These are phyloP conservation scores for Tilletia indica DNA, from an alignment of 1,284 basidiomycete genomes.

Conservation along the genomic window DNA sequence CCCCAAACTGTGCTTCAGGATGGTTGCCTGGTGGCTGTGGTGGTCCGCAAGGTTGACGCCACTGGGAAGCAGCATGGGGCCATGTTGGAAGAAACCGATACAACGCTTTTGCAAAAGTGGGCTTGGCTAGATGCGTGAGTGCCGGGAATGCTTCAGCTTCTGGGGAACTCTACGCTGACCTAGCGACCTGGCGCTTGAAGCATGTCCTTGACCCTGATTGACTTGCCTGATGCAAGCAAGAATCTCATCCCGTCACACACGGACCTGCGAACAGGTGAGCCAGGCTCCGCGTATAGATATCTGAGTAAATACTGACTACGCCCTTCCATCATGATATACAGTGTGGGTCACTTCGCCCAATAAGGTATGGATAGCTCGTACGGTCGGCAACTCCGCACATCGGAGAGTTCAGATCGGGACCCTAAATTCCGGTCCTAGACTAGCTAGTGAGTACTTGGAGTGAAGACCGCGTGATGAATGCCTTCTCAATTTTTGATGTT, in stretches of 20 bases:
- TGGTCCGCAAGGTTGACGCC: too few species aligned
- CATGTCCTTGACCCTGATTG: too few species aligned
- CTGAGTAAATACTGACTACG: too few species aligned
- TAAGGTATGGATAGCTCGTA: conserved; percentile 7
- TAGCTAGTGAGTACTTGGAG: background rate
- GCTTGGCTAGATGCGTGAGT: conserved; percentile 5
- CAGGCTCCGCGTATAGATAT: too few species aligned
- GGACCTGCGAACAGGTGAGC: background rate
- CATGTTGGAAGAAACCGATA: background rate
- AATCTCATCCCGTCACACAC: too few species aligned
- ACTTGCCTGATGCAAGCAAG: too few species aligned
- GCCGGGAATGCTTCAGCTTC: too few species aligned
- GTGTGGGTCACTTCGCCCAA: background rate
- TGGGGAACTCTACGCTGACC: too few species aligned
- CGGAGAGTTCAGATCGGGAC: background rate
- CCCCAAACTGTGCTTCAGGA: conserved; percentile 1
- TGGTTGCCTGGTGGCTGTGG: background rate
- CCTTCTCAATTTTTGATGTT: background rate
- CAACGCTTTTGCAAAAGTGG: background rate
- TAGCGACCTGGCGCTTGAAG: too few species aligned
- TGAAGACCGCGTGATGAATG: background rate
- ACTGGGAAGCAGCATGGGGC: background rate
- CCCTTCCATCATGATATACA: background rate
- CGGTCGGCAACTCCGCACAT: background rate
- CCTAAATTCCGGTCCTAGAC: background rate